These are phyloP conservation scores for Atkinsonella texensis DNA, from an alignment of 2,329 filamentous ascomycete species.

Conservation along the genomic window DNA sequence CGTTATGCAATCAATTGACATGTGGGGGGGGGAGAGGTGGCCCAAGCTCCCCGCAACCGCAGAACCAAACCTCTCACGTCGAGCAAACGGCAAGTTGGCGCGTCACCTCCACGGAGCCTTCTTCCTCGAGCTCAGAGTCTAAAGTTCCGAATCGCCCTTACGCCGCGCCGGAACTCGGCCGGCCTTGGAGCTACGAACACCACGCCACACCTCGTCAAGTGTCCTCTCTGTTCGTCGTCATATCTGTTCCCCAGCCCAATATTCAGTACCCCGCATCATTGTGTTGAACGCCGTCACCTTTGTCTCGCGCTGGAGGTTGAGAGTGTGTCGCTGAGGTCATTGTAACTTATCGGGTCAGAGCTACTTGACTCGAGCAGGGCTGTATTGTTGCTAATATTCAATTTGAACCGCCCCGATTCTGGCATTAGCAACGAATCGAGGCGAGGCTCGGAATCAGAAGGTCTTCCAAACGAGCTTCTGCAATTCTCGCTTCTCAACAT, in stretches of 20 bases:
- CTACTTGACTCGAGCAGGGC: not conserved
- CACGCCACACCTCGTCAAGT: conserved; percentile 2
- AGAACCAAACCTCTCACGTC: not conserved
- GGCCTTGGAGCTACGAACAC: conserved; percentile 3
- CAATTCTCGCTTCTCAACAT: not conserved
- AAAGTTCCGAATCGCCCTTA: not conserved
- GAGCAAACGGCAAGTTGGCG: not conserved
- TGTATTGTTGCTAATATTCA: not conserved
- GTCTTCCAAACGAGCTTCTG: not conserved
- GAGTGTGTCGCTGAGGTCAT: not conserved
- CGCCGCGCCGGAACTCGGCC: not conserved
- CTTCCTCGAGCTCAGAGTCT: not conserved
- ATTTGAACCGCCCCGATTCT: not conserved
- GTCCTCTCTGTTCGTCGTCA: conserved; percentile 3
- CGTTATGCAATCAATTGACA: not conserved
- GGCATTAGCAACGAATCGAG: not conserved
- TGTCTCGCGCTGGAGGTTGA: not conserved
- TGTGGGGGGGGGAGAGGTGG: conserved; percentile 1
- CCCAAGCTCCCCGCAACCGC: conserved; percentile 1
- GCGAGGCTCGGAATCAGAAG: not conserved
- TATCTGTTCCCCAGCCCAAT: not conserved
- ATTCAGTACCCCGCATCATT: not conserved
- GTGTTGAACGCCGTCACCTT: not conserved
- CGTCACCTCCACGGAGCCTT: not conserved
- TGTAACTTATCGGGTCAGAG: not conserved